A percentile compares a stretch with the other conserved stretches of the same genome.
phyloP scores from a whole-genome alignment of 108 stramenopile genomes.

The Discostella stelligeroides region DNA sequence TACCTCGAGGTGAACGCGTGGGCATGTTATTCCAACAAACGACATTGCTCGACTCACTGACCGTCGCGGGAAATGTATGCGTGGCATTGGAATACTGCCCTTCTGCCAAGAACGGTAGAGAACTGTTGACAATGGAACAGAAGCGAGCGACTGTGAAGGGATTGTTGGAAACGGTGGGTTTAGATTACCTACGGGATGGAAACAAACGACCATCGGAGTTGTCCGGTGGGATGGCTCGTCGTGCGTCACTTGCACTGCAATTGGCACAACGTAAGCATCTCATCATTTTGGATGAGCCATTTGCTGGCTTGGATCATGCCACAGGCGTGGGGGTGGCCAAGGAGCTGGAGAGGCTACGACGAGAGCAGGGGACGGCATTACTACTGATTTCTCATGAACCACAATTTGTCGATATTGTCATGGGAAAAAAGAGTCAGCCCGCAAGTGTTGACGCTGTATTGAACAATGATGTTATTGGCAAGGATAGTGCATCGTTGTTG shows the following conservation, averaged over 20 bases:
- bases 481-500: background rate
- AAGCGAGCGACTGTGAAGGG: conserved; percentile 54
- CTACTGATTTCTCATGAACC: conserved; percentile 82
- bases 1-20: conserved; percentile 59
- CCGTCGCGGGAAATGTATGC: conserved; percentile 75
- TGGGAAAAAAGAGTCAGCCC: conserved; percentile 55
- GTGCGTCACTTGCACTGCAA: conserved; percentile 80
- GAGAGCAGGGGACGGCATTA: conserved; percentile 58
- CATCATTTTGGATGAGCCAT: conserved; percentile 83
- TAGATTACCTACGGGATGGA: conserved; percentile 73
- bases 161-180: conserved; percentile 71
- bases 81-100: conserved; percentile 63
- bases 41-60: conserved; percentile 76
- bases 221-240: conserved; percentile 84
- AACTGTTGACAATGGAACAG: background rate
- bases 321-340: conserved; percentile 69
- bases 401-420: conserved; percentile 65
- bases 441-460: no score
- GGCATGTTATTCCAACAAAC: conserved; percentile 86
- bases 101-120: conserved; percentile 13
- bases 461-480: conserved; percentile 2
- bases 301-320: conserved; percentile 69
- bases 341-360: conserved; percentile 65
- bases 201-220: conserved; percentile 66
- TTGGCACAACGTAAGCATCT: conserved; percentile 81